A percentile compares a stretch with the other conserved stretches of the same genome.
Evolutionary conservation across 2,329 filamentous ascomycete species (phyloP).

Genomic region (Orbilia ellipsospora): DNA sequence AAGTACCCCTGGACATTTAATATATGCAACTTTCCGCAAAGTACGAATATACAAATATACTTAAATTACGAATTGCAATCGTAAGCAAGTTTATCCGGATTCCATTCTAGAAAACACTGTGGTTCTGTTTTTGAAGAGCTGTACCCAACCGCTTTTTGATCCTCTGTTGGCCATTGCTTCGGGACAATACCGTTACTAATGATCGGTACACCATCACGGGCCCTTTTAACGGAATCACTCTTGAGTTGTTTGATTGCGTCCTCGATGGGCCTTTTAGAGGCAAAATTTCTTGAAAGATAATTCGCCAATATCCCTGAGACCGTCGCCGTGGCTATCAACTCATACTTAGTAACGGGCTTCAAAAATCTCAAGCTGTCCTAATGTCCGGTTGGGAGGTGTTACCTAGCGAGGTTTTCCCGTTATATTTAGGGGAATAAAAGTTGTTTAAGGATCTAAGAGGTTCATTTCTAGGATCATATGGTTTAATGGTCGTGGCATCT

Average conservation of each 20-base stretch:
- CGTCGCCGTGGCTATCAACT: slow-evolving; percentile 2
- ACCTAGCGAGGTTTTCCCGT: not conserved
- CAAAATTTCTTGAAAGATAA: slow-evolving; percentile 9
- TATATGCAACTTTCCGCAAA: too few species aligned
- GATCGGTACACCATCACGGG: slow-evolving; percentile 9
- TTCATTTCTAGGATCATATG: not conserved
- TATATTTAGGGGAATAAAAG: too few species aligned
- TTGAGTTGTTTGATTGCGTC: slow-evolving; percentile 10
- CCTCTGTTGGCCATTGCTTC: not conserved
- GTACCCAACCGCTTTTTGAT: not conserved
- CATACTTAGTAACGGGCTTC: too few species aligned
- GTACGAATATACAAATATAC: too few species aligned
- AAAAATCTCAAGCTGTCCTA: not conserved
- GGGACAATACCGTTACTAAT: slow-evolving; percentile 19
- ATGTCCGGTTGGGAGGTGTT: not conserved
- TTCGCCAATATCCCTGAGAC: slow-evolving; percentile 14
- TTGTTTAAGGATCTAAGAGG: not conserved
- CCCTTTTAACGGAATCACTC: slow-evolving; percentile 1
- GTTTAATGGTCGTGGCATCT: not conserved
- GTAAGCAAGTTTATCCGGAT: too few species aligned
- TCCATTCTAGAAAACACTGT: too few species aligned
- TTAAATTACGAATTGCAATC: too few species aligned
- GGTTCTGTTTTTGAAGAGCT: too few species aligned
- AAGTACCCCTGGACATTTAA: too few species aligned
- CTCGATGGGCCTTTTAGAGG: too few species aligned